These are phyloP conservation scores for Tricholoma bakamatsutake DNA, from an alignment of 768 basidiomycete species.

Conservation along the genomic window DNA sequence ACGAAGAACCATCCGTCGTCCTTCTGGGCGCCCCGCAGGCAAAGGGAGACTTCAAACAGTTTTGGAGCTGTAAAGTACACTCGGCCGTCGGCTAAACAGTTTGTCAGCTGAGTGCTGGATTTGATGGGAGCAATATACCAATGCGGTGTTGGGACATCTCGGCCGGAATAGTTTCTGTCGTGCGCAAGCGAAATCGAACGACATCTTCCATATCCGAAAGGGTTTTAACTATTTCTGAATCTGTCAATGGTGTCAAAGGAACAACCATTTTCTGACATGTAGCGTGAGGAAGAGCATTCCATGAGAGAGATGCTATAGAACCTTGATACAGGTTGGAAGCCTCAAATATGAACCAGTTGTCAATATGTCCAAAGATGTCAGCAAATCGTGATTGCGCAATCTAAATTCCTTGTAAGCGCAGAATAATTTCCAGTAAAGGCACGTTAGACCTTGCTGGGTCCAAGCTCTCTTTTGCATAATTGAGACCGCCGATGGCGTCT, in stretches of 20 bases:
- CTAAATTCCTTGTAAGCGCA: conserved; percentile 30
- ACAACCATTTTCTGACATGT: conserved; percentile 58
- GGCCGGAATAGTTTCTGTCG: conserved; percentile 74
- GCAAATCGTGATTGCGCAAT: conserved; percentile 87
- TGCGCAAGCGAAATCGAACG: conserved; percentile 73
- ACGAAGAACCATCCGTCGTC: conserved; percentile 86
- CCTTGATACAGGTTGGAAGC: conserved; percentile 79
- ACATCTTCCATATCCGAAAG: conserved; percentile 69
- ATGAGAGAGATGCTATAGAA: conserved; percentile 20
- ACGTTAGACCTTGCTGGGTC: conserved; percentile 67
- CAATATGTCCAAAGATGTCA: conserved; percentile 87
- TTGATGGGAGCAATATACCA: conserved; percentile 29
- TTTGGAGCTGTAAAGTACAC: conserved; percentile 69
- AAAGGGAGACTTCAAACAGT: conserved; percentile 70
- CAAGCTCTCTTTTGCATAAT: conserved; percentile 60
- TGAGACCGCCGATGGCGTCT: conserved; percentile 54
- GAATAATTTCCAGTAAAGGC: not conserved
- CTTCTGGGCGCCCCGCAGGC: conserved; percentile 61
- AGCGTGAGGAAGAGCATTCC: conserved; percentile 6
- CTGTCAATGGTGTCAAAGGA: conserved; percentile 60
- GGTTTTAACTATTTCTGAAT: conserved; percentile 58
- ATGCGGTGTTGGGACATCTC: conserved; percentile 74
- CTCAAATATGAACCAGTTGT: conserved; percentile 82
- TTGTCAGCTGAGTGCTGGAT: not conserved
- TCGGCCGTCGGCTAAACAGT: conserved; percentile 62